Percentiles rank a stretch among this genome's conserved stretches.
Evolutionary conservation across 2,329 filamentous ascomycete genomes (phyloP).

Genomic region (Beauveria rudraprayagi): DNA sequence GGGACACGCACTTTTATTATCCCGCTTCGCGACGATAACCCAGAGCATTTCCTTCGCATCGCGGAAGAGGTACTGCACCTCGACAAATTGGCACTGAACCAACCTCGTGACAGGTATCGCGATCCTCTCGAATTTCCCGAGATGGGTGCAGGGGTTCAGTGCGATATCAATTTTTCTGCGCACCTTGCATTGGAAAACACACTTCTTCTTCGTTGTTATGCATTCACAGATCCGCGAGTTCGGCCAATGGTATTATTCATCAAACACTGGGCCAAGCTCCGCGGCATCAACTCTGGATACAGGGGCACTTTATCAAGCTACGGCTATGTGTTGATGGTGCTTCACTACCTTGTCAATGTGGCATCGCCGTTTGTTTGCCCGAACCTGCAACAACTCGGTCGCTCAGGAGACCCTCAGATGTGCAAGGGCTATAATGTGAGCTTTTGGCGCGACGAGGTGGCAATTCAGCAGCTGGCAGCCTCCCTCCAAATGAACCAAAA

Average conservation of each 20-base stretch:
- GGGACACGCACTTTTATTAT: constrained; percentile 23
- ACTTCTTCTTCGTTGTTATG: constrained; percentile 73
- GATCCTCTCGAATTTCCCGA: constrained; percentile 71
- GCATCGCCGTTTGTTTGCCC: constrained; percentile 73
- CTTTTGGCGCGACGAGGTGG: constrained; percentile 69
- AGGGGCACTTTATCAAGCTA: constrained; percentile 82
- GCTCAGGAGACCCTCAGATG: constrained; percentile 23
- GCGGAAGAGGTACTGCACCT: constrained; percentile 30
- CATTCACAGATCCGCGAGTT: constrained; percentile 68
- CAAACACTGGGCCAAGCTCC: constrained; percentile 82
- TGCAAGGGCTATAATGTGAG: constrained; percentile 62
- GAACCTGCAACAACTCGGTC: constrained; percentile 62
- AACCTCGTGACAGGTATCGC: constrained; percentile 44
- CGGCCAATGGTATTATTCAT: constrained; percentile 74
- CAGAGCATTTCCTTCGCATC: no score
- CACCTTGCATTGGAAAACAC: constrained; percentile 80
- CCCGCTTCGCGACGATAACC: constrained; percentile 24
- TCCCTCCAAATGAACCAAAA: constrained; percentile 59
- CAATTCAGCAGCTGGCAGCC: constrained; percentile 54
- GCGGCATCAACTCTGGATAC: constrained; percentile 81
- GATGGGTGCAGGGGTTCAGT: constrained; percentile 70
- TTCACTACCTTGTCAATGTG: constrained; percentile 84
- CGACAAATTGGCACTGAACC: constrained; percentile 40
- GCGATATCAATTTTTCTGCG: constrained; percentile 87
- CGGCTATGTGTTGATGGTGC: constrained; percentile 84